These are phyloP conservation scores for Priceomyces castillae DNA, from an alignment of 805 yeast species.

Conservation along the genomic window DNA sequence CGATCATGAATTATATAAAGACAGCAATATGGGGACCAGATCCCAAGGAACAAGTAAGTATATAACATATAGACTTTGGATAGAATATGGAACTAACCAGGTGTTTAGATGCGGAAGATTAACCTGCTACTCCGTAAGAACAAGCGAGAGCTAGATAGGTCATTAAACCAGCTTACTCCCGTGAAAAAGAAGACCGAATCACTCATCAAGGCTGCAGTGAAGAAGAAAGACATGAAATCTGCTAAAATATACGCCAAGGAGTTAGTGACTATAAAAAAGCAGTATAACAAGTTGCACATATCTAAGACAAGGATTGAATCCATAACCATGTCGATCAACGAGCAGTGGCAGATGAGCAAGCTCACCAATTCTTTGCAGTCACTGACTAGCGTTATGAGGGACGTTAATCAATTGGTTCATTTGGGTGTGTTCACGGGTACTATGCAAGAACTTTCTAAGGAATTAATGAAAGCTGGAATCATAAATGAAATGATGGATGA, in stretches of 20 bases:
- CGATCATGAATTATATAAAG: slow-evolving; percentile 74
- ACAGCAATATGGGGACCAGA: slow-evolving; percentile 95
- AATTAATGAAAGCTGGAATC: slow-evolving; percentile 79
- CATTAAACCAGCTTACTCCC: slow-evolving; percentile 56
- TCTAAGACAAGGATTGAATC: slow-evolving; percentile 86
- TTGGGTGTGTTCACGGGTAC: slow-evolving; percentile 79
- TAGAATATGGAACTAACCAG: neutral
- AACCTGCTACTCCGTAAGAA: slow-evolving; percentile 79
- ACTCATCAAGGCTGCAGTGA: slow-evolving; percentile 71
- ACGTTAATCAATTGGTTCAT: slow-evolving; percentile 73
- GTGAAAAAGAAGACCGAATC: slow-evolving; percentile 73
- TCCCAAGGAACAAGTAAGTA: slow-evolving; percentile 77
- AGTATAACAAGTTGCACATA: slow-evolving; percentile 66
- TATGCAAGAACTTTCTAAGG: slow-evolving; percentile 83
- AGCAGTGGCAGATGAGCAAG: slow-evolving; percentile 83
- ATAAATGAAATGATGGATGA: slow-evolving; percentile 96
- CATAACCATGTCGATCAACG: slow-evolving; percentile 84
- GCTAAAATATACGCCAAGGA: slow-evolving; percentile 84
- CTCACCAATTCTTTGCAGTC: slow-evolving; percentile 77
- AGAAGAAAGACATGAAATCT: slow-evolving; percentile 69
- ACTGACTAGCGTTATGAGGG: slow-evolving; percentile 81
- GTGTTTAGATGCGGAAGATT: slow-evolving; percentile 59
- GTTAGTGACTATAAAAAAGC: slow-evolving; percentile 67
- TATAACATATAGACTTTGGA: neutral
- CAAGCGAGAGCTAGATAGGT: slow-evolving; percentile 79